Percentiles rank a stretch among this genome's conserved stretches.
Evolutionary conservation across 805 yeast species (phyloP).

Genomic region (Geotrichum ghanense): DNA sequence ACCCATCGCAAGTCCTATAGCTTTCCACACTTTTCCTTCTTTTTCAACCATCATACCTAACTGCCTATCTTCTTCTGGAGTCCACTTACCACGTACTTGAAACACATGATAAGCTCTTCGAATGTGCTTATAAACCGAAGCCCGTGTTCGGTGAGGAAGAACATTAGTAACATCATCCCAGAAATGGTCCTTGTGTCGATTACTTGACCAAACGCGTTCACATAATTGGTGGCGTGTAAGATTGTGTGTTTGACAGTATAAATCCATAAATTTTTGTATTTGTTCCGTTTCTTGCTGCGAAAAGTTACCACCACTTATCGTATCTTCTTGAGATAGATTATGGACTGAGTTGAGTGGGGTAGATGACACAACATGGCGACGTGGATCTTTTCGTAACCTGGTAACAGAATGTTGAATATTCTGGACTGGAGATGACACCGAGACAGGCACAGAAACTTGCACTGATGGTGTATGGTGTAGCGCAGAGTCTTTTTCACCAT

Average conservation of each 20-base stretch:
- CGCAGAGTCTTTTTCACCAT: not conserved
- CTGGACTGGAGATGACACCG: no score
- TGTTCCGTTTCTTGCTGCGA: constrained; percentile 56
- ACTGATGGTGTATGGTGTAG: no score
- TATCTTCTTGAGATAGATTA: no score
- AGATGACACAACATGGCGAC: no score
- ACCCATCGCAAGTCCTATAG: constrained; percentile 65
- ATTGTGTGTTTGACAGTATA: constrained; percentile 53
- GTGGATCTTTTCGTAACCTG: no score
- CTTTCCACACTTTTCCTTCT: constrained; percentile 79
- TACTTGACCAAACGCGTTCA: constrained; percentile 78
- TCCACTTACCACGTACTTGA: constrained; percentile 85
- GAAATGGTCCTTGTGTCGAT: constrained; percentile 74
- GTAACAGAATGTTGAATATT: no score
- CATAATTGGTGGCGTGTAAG: constrained; percentile 61
- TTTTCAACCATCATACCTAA: constrained; percentile 52
- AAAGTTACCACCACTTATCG: constrained; percentile 32
- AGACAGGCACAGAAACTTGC: no score
- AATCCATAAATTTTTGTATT: constrained; percentile 59
- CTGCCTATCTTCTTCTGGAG: constrained; percentile 62
- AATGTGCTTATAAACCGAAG: constrained; percentile 87
- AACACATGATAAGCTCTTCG: constrained; percentile 82
- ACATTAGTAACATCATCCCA: constrained; percentile 79
- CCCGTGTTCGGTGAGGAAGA: constrained; percentile 74
- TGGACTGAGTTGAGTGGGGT: no score